Evolutionary conservation across 176 grass and related monocot species (phyloP).

Genomic region (Zoysia japonica): DNA sequence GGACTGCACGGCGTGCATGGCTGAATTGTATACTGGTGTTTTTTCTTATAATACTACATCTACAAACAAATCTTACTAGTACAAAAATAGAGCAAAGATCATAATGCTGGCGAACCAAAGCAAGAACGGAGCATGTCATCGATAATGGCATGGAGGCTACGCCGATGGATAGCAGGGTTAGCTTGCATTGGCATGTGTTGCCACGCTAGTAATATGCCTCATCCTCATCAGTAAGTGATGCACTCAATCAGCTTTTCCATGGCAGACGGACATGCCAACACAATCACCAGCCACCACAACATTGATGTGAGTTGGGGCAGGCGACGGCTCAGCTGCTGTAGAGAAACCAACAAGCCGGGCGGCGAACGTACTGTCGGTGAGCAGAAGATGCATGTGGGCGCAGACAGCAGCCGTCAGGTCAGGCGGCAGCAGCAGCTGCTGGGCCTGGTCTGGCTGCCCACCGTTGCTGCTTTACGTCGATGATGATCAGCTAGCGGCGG

Average conservation of each 20-base stretch:
- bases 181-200: too few species aligned
- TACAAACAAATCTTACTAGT: too few species aligned
- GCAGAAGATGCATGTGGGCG: constrained; percentile 60
- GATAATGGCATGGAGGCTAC: too few species aligned
- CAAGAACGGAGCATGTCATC: too few species aligned
- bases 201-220: not conserved
- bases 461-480: constrained; percentile 29
- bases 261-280: constrained; percentile 16
- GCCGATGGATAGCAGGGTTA: too few species aligned
- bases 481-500: not conserved
- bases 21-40: not conserved
- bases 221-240: not conserved
- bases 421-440: not conserved
- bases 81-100: too few species aligned
- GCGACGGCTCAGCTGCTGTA: not conserved
- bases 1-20: not conserved
- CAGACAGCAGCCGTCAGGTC: not conserved
- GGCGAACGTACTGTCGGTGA: not conserved
- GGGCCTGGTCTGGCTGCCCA: not conserved
- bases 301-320: not conserved
- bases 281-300: too few species aligned
- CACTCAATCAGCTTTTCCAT: constrained; percentile 33
- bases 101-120: too few species aligned
- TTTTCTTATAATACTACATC: too few species aligned
- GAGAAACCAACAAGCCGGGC: not conserved